These are phyloP conservation scores for Trametes cinnabarina DNA, from an alignment of 768 basidiomycete genomes.

Conservation along the genomic window DNA sequence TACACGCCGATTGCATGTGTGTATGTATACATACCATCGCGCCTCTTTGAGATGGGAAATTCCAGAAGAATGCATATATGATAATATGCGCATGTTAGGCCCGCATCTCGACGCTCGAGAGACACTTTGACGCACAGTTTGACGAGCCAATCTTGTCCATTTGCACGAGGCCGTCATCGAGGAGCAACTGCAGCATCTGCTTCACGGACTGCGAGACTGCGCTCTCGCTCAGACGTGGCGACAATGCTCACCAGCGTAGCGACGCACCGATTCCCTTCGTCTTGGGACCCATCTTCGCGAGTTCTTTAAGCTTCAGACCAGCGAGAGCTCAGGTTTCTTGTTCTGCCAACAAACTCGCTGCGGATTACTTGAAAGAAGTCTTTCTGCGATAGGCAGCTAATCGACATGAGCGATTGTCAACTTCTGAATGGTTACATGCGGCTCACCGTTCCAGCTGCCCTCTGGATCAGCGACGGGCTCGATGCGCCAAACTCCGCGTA, in stretches of 20 bases:
- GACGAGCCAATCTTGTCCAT: constrained; percentile 92
- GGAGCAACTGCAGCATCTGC: constrained; percentile 83
- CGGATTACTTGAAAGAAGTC: constrained; percentile 71
- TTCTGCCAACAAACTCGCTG: not conserved
- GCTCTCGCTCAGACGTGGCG: not conserved
- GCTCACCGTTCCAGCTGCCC: constrained; percentile 68
- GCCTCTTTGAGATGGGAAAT: constrained; percentile 88
- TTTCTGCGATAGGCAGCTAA: constrained; percentile 51
- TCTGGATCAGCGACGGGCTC: constrained; percentile 50
- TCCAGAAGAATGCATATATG: constrained; percentile 80
- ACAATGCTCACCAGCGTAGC: not conserved
- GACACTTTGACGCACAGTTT: constrained; percentile 62
- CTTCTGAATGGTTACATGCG: not conserved
- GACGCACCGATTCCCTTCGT: constrained; percentile 83
- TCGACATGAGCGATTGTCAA: not conserved
- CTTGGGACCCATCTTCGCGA: constrained; percentile 87
- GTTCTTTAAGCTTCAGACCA: constrained; percentile 71
- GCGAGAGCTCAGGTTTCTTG: not conserved
- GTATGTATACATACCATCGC: constrained; percentile 49
- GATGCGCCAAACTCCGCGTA: constrained; percentile 78
- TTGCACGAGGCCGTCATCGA: constrained; percentile 84
- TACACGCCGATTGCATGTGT: too few species aligned
- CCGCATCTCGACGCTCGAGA: not conserved
- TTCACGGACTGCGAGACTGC: constrained; percentile 89
- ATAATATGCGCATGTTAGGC: constrained; percentile 4